These are phyloP conservation scores for Aspergillus sojae DNA, from an alignment of 2,329 filamentous ascomycete species.

Conservation along the genomic window DNA sequence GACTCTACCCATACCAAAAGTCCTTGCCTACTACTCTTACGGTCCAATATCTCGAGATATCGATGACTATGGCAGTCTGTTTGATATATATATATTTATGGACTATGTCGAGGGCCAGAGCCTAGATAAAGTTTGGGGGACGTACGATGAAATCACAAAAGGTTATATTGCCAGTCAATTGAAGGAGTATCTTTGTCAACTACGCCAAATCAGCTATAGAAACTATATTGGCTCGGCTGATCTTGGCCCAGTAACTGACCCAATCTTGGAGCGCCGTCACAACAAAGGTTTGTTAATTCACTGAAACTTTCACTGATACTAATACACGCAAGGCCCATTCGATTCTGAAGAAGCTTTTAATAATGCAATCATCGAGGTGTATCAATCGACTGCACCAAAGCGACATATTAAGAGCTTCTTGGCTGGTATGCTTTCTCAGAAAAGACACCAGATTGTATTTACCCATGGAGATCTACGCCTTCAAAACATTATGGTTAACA, in stretches of 20 bases:
- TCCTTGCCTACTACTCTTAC: slow-evolving; percentile 21
- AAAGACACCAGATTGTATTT: slow-evolving; percentile 24
- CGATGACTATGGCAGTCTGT: slow-evolving; percentile 18
- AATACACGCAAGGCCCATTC: slow-evolving; percentile 22
- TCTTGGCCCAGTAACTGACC: slow-evolving; percentile 18
- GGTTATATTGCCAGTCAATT: slow-evolving; percentile 11
- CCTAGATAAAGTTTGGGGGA: slow-evolving; percentile 18
- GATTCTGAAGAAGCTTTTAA: slow-evolving; percentile 28
- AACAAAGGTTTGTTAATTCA: slow-evolving; percentile 10
- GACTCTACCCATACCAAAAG: slow-evolving; percentile 18
- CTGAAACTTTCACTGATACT: background rate
- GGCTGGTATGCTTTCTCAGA: slow-evolving; percentile 17
- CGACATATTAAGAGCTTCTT: slow-evolving; percentile 20
- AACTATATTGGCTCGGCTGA: slow-evolving; percentile 21
- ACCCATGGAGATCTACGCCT: background rate
- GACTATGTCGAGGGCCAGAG: slow-evolving; percentile 17
- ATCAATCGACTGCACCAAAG: slow-evolving; percentile 18
- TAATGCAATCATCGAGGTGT: slow-evolving; percentile 25
- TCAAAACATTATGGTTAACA: background rate
- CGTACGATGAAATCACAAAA: slow-evolving; percentile 11
- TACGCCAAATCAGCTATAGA: slow-evolving; percentile 9
- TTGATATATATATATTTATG: slow-evolving; percentile 27
- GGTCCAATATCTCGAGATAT: slow-evolving; percentile 19
- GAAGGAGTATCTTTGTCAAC: slow-evolving; percentile 15
- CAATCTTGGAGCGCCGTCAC: slow-evolving; percentile 8